These are phyloP conservation scores for Tolypocladium ophioglossoides DNA, from an alignment of 2,329 filamentous ascomycete genomes.

Conservation along the genomic window DNA sequence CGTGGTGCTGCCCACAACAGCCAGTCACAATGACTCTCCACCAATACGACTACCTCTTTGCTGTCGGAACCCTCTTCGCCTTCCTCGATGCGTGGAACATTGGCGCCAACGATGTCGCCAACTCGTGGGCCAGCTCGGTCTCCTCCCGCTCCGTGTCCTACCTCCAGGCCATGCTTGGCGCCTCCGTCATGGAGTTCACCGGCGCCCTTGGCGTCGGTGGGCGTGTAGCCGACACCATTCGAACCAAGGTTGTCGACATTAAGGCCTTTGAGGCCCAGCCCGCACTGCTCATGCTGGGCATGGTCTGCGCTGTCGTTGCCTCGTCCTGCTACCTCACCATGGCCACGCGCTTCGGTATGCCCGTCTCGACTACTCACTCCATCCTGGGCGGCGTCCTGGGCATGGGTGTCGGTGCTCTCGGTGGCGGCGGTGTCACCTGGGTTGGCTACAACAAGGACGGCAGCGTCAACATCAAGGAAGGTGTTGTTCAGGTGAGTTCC, in stretches of 20 bases:
- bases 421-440: conserved; percentile 42
- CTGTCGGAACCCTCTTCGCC: conserved; percentile 53
- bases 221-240: conserved; percentile 50
- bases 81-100: conserved; percentile 57
- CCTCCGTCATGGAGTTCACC: conserved; percentile 50
- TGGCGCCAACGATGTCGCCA: conserved; percentile 58
- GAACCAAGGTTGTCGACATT: conserved; percentile 46
- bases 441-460: conserved; percentile 29
- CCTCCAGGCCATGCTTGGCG: conserved; percentile 47
- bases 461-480: conserved; percentile 25
- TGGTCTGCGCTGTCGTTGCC: conserved; percentile 43
- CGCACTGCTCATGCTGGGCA: conserved; percentile 45
- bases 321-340: conserved; percentile 45
- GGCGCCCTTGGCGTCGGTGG: conserved; percentile 50
- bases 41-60: conserved; percentile 54
- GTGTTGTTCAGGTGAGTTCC: conserved; percentile 37
- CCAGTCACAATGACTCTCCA: conserved; percentile 16
- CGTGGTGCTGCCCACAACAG: background rate
- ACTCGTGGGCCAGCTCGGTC: conserved; percentile 65
- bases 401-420: conserved; percentile 46
- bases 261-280: conserved; percentile 35
- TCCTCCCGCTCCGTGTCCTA: conserved; percentile 56
- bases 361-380: conserved; percentile 52
- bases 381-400: conserved; percentile 50
- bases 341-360: conserved; percentile 42